phyloP scores from a whole-genome alignment of 2,329 filamentous ascomycete species.

The Coniosporium tulheliwenetii region DNA sequence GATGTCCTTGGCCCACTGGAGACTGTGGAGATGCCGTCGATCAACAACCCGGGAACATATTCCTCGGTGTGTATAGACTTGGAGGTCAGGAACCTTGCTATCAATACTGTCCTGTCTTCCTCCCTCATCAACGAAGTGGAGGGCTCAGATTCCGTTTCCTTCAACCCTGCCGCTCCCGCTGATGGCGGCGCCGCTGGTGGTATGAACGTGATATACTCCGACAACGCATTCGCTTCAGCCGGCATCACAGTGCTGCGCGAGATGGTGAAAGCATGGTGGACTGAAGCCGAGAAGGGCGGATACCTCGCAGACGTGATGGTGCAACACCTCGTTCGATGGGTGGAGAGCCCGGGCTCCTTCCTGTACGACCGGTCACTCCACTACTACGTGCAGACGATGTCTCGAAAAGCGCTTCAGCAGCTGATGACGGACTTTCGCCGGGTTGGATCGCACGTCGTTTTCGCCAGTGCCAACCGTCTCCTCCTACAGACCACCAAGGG shows the following conservation, averaged over 20 bases:
- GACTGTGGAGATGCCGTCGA: slow-evolving; percentile 74
- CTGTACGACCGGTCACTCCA: slow-evolving; percentile 89
- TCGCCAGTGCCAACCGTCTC: slow-evolving; percentile 76
- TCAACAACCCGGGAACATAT: slow-evolving; percentile 89
- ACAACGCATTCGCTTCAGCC: slow-evolving; percentile 84
- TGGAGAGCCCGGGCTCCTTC: slow-evolving; percentile 82
- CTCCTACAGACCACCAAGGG: slow-evolving; percentile 84
- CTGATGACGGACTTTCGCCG: slow-evolving; percentile 93
- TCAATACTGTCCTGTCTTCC: slow-evolving; percentile 94
- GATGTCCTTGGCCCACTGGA: slow-evolving; percentile 74
- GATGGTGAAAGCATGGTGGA: slow-evolving; percentile 99
- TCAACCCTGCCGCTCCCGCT: slow-evolving; percentile 56
- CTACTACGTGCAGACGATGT: slow-evolving; percentile 98
- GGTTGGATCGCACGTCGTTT: slow-evolving; percentile 91
- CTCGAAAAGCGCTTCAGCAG: slow-evolving; percentile 89
- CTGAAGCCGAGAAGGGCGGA: slow-evolving; percentile 77
- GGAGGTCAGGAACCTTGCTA: slow-evolving; percentile 82
- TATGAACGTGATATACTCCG: slow-evolving; percentile 58
- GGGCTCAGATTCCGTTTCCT: slow-evolving; percentile 70
- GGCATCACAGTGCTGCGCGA: slow-evolving; percentile 82
- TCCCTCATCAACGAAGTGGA: slow-evolving; percentile 95
- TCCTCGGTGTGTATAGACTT: slow-evolving; percentile 93
- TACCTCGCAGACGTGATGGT: slow-evolving; percentile 97
- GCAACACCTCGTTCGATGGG: slow-evolving; percentile 93
- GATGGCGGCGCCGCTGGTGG: slow-evolving; percentile 47